Base-by-base conservation (phyloP, 345 rosid species). In the Eucalyptus marginata region DNA sequence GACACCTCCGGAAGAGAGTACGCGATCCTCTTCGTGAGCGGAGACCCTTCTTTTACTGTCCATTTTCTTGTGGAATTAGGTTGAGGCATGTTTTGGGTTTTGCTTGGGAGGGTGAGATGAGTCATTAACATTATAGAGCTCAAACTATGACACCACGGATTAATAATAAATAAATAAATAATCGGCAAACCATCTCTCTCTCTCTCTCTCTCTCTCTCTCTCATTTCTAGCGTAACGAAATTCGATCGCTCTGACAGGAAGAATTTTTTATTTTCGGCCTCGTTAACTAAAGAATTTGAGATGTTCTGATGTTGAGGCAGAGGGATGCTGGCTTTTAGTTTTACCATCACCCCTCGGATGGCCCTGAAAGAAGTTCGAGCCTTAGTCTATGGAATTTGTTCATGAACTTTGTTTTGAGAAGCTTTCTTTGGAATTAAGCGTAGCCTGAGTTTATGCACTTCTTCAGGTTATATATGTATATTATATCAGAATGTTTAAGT, bases 1-100 rank as follows among this genome's bases (percentile, higher is more conserved):
- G 50, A 49, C 50, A 49, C 50, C 50, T 49, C 50, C 50, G 5
- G 14, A 49, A 49, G 50, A 92, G 99, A 97, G 99, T 96, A 93
- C 66, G 95, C 81, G 43, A 17, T 40, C 31, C 36, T 14, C 16
- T 36, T 50, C 52, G 6, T 50, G 52, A 50, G 52, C 18, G 17
- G 7, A 56, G 25, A 56, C 25, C 62, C 62, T 56, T 8, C 62
- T 56, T 5, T 56, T 8, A 22, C 27, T 50, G 5, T 58, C 13
- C 11, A 13, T 58, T 58, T 58, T 58, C 27, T 24, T 5, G n/a
- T 58, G 64, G 64, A 58, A 25, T 58, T 58, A 58, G n/a, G 64
- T 58, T 58, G 11, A 58, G 64, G 64, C 64, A 58, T 58, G n/a
- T 25, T 10, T 9, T 58, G 27, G 6, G 62, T 24, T 58, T 56